Base-by-base conservation (phyloP, 1,284 basidiomycete genomes). In the Ustilago esculenta region DNA sequence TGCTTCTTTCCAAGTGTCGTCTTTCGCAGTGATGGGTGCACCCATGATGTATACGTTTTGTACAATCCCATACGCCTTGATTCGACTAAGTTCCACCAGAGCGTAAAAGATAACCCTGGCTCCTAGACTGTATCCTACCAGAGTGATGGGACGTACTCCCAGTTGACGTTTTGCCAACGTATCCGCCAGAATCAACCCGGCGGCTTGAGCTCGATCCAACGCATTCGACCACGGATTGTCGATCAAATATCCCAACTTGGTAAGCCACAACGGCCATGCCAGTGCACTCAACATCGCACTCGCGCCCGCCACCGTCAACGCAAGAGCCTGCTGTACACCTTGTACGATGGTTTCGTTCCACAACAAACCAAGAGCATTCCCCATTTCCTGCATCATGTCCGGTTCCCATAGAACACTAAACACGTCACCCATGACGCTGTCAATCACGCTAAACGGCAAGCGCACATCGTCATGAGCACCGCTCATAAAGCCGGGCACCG, bases 331-430 rank as follows among this genome's bases (percentile, higher is more conserved):
- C 63, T 81, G 80, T 4, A 80, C 75, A 44, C 79, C 80, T 54
- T 77, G 75, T 2, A 79, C 73, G n/a, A 81, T 60, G 43, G 80
- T 81, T 56, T 81, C 80, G 72, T 75, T 81, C 78, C 78, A 81
- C 2, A 81, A 71, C 8, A 81, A 71, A 23, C 75, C 74, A 39
- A 81, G 76, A 32, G 80, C 77, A 32, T 81, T 77, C 21, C 80
- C 80, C 80, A 81, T 81, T 42, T 81, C 80, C 35, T 74, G 73
- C 80, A 81, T 81, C 80, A 81, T 81, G 41, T 81, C 79, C 1
- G 80, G 80, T 54, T 81, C 80, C 80, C 80, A 81, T 32, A 81
- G 55, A 4, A 81, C 72, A 34, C 72, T 72, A 51, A 81, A 81
- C 12, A 56, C 67, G 39, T 81, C 80, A 43, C 80, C 80, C 80